Conservation (phyloP, 75 land plant species). For the Cupressus sempervirens region DNA sequence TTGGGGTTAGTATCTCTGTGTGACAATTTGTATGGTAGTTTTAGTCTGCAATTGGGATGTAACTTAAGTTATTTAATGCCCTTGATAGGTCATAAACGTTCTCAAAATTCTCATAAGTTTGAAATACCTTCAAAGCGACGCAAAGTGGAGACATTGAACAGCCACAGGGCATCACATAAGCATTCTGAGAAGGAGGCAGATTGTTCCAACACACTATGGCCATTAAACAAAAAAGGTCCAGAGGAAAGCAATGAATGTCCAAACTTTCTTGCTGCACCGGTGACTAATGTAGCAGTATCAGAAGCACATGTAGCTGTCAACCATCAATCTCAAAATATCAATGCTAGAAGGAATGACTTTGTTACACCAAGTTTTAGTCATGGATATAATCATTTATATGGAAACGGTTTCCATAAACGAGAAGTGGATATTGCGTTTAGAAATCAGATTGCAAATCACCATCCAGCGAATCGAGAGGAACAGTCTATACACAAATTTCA, state of each 20-base stretch:
- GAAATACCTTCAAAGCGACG: slow-evolving; percentile 5
- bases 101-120: not conserved
- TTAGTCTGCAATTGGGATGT: not conserved
- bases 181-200: not conserved
- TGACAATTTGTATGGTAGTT: not conserved
- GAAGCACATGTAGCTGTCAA: not conserved
- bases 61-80: not conserved
- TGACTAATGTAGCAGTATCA: not conserved
- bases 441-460: slow-evolving; percentile 1
- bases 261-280: not conserved
- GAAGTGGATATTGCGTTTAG: slow-evolving; percentile 1
- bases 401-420: not conserved
- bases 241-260: not conserved
- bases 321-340: not conserved
- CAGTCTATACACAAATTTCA: not conserved
- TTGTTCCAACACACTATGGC: not conserved
- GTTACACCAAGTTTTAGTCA: not conserved
- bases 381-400: not conserved
- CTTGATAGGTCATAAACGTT: slow-evolving; percentile 3
- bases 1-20: not conserved
- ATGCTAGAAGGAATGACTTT: not conserved
- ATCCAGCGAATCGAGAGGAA: not conserved
- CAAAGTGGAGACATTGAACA: slow-evolving; percentile 2
- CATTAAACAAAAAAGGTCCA: not conserved
- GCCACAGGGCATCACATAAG: not conserved